Percentiles rank a stretch among this genome's conserved stretches.
Conservation (phyloP, 176 grass and related monocot species). For the Musa beccarii region DNA sequence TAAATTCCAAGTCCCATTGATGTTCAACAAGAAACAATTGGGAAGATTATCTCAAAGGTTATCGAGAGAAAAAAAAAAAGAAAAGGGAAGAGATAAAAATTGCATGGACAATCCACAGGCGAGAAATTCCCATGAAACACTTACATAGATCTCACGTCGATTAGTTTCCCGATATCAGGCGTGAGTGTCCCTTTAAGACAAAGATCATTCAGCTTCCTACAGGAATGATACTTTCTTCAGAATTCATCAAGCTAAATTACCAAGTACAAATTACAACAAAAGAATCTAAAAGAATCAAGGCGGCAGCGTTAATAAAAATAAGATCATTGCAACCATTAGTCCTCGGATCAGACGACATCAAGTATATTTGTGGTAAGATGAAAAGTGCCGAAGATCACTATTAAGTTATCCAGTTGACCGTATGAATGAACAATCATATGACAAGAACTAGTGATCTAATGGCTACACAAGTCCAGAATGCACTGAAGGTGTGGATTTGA, state of each 20-base stretch:
- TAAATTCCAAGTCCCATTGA: too few species aligned
- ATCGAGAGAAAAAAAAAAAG: background rate
- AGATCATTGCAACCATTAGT: background rate
- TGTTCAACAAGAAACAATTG: too few species aligned
- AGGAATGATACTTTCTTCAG: background rate
- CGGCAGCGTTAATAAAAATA: background rate
- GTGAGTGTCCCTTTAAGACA: conserved; percentile 34
- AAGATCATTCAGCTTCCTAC: conserved; percentile 59
- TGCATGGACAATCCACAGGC: background rate
- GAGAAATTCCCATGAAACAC: conserved; percentile 13
- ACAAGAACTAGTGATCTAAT: too few species aligned
- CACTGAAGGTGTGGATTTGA: too few species aligned
- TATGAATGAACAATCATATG: too few species aligned
- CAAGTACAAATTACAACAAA: background rate
- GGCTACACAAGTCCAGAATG: too few species aligned
- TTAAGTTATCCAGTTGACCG: too few species aligned
- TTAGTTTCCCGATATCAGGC: conserved; percentile 32
- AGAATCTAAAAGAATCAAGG: background rate
- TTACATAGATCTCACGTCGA: conserved; percentile 40
- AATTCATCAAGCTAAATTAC: background rate
- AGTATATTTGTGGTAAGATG: too few species aligned
- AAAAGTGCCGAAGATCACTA: too few species aligned
- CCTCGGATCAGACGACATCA: background rate
- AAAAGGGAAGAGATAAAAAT: background rate
- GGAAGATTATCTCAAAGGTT: too few species aligned